Evolutionary conservation across 257 asterid species (phyloP).

Genomic region (Nicotiana obtusifolia): DNA sequence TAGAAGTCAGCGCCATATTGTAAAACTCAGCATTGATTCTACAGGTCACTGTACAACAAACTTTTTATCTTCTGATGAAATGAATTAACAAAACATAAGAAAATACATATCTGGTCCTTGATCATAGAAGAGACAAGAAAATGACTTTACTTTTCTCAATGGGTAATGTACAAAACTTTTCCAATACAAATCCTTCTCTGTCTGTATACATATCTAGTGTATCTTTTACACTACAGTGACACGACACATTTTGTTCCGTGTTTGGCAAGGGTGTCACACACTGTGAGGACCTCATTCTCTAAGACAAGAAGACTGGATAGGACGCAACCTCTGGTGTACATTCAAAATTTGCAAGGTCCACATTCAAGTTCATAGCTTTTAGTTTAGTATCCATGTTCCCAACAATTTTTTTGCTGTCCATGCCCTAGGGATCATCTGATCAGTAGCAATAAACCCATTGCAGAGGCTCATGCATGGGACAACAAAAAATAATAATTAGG

Average conservation of each 20-base stretch:
- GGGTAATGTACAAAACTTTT: neutral
- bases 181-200: neutral
- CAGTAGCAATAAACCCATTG: no score
- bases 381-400: neutral
- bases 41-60: neutral
- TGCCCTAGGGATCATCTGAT: no score
- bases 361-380: neutral
- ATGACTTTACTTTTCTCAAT: neutral
- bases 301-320: neutral
- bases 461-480: no score
- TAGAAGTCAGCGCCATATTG: neutral
- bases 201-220: no score
- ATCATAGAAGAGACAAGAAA: neutral
- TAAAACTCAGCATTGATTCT: neutral
- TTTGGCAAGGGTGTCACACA: neutral
- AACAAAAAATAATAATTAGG: neutral
- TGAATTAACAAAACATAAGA: neutral
- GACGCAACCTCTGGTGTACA: neutral
- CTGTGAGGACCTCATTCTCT: neutral
- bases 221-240: neutral
- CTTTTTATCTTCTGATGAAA: neutral
- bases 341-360: slow-evolving; percentile 2
- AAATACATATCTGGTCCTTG: slow-evolving; percentile 2
- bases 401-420: no score
- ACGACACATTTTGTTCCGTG: neutral